Conservation (phyloP, 1,284 basidiomycete species). For the Peniophora sp. region DNA sequence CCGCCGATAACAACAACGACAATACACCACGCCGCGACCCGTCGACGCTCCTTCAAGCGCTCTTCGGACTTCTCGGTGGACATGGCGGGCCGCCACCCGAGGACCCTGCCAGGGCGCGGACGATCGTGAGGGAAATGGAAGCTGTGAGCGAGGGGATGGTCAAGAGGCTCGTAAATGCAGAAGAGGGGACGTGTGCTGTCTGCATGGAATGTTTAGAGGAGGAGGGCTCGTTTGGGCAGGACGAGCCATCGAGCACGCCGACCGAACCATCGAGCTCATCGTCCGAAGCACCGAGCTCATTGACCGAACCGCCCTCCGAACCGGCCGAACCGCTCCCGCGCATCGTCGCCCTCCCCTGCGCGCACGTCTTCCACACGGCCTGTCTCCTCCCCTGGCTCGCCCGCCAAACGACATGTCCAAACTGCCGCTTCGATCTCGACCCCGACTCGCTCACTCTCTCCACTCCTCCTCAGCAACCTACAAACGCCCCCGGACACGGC, state of each 20-base stretch:
- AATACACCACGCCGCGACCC: not conserved
- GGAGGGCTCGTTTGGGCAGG: slow-evolving; percentile 23
- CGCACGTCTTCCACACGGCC: slow-evolving; percentile 69
- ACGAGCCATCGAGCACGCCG: slow-evolving; percentile 14
- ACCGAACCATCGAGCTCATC: slow-evolving; percentile 9
- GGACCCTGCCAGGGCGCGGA: slow-evolving; percentile 57
- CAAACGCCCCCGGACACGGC: too few relatives aligned
- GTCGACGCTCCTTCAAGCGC: slow-evolving; percentile 1
- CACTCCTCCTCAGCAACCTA: too few relatives aligned
- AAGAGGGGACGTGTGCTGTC: slow-evolving; percentile 53
- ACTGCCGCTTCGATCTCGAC: slow-evolving; percentile 74
- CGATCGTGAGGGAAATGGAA: slow-evolving; percentile 54
- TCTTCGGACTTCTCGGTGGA: slow-evolving; percentile 14
- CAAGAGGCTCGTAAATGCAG: slow-evolving; percentile 54
- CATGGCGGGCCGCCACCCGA: slow-evolving; percentile 33
- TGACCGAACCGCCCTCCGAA: slow-evolving; percentile 1
- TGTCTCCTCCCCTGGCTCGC: slow-evolving; percentile 78
- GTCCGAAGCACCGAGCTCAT: slow-evolving; percentile 12
- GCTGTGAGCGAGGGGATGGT: slow-evolving; percentile 58
- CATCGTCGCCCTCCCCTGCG: slow-evolving; percentile 64
- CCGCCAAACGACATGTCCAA: slow-evolving; percentile 72
- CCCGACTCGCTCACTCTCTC: slow-evolving; percentile 54
- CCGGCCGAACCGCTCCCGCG: slow-evolving; percentile 19
- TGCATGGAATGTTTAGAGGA: slow-evolving; percentile 65
- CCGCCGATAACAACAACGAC: not conserved